Evolutionary conservation across 192 early-diverging fungal species (phyloP), one percentile per base, ranked within the genome.

Genomic region (Rhizoclosmatium sp.): DNA sequence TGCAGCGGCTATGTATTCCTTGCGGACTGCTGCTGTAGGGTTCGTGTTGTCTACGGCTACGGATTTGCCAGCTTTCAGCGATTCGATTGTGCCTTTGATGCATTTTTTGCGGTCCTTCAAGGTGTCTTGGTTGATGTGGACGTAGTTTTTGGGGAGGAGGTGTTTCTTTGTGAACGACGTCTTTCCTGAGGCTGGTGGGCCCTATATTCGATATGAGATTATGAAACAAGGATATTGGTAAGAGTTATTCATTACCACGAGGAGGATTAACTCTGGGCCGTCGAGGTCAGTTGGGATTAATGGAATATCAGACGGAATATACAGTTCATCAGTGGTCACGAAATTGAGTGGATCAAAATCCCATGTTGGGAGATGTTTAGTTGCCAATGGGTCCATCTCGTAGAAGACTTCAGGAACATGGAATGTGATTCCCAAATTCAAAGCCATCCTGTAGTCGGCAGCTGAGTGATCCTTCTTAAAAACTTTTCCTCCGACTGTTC

Each of bases 21-120:
- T 82, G 2, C 97, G 88, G 0, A 91, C 83, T 3, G 80, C 77
- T 7, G 65, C 60, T 46, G 91, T 92, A 0, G 94, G 89, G 70
- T 96, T 99, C 3, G 96, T 99, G 80, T 95, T 95, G 76, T 94
- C 96, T 14, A 99, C 88, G 9, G 96, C 93, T 3, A 93, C 92
- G 1, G 84, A 81, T 47, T 87, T 83, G 3, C 89, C 87, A 16
- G 76, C 67, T 40, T 73, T 44, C 9, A 98, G 74, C 4, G 88
- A 87, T 21, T 86, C 74, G 44, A 85, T 81, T 2, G 85, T 85
- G 2, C 83, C 87, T 16, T 84, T 82, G 9, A 93, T 47, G 81
- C 97, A 98, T 72, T 93, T 93, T n/a, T 92, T 90, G 16, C 84
- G 81, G 19, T 92, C 91, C 80, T 93, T 93, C 4, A 96, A 84